phyloP scores from a whole-genome alignment of 2,329 filamentous ascomycete species.

The Capronia epimyces region DNA sequence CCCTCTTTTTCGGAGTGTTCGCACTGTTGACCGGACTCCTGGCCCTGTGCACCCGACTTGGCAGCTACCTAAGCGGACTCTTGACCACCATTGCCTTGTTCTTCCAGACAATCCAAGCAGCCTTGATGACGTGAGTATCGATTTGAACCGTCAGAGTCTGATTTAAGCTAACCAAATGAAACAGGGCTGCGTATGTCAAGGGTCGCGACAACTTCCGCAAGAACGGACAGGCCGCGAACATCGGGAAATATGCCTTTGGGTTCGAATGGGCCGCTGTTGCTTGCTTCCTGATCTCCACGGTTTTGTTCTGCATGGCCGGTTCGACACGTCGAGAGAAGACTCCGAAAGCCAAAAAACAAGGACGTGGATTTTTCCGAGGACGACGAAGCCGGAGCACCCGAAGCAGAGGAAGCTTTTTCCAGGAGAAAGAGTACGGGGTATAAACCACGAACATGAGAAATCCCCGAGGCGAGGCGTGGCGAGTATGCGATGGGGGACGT shows the following conservation, averaged over 20 bases:
- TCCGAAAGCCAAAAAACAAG: not conserved
- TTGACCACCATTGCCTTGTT: constrained; percentile 50
- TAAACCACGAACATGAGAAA: constrained; percentile 4
- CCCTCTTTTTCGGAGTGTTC: constrained; percentile 64
- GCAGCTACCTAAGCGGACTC: constrained; percentile 48
- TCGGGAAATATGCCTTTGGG: constrained; percentile 55
- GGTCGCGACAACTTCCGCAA: constrained; percentile 52
- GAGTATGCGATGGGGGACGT: not conserved
- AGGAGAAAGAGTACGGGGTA: constrained; percentile 29
- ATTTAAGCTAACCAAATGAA: constrained; percentile 3
- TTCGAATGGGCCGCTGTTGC: constrained; percentile 58
- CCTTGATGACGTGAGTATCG: constrained; percentile 57
- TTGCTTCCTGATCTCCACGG: constrained; percentile 50
- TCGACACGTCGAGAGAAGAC: constrained; percentile 9
- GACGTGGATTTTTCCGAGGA: constrained; percentile 22
- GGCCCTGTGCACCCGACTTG: constrained; percentile 50
- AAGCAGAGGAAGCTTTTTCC: constrained; percentile 31
- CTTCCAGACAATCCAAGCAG: constrained; percentile 54
- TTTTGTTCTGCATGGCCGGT: constrained; percentile 53
- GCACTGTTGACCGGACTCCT: constrained; percentile 45
- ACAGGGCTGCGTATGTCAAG: constrained; percentile 55
- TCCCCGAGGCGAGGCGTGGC: not conserved
- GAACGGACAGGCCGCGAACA: constrained; percentile 44
- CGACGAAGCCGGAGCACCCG: constrained; percentile 27
- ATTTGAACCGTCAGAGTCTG: constrained; percentile 2